These are phyloP conservation scores for Boletus pseudopeckii DNA, from an alignment of 768 basidiomycete species.

Conservation along the genomic window DNA sequence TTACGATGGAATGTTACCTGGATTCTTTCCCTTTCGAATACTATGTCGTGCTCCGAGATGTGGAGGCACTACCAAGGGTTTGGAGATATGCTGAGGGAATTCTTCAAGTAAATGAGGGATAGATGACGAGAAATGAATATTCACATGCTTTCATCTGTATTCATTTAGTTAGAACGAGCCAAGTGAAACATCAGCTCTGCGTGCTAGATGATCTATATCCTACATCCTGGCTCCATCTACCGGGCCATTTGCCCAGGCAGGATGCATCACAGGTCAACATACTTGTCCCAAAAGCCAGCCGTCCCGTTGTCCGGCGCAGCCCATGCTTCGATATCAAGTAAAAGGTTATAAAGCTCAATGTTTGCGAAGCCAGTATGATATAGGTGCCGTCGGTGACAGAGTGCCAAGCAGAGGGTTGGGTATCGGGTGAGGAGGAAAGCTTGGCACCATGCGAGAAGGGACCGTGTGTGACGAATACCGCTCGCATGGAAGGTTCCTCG, in stretches of 20 bases:
- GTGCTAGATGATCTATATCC: neutral
- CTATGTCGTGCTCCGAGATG: conserved; percentile 87
- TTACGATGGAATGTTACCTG: conserved; percentile 84
- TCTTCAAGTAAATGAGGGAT: conserved; percentile 81
- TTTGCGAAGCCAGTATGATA: conserved; percentile 81
- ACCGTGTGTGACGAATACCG: conserved; percentile 89
- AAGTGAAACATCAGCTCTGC: conserved; percentile 1
- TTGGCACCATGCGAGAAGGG: conserved; percentile 77
- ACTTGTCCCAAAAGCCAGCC: conserved; percentile 77
- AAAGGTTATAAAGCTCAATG: conserved; percentile 79
- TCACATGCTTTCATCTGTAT: neutral
- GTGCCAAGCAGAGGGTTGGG: conserved; percentile 46
- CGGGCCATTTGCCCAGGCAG: neutral
- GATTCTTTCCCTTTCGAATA: conserved; percentile 99
- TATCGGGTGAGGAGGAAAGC: conserved; percentile 31
- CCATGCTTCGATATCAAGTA: conserved; percentile 58
- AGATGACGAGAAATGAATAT: neutral
- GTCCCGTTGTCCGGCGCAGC: conserved; percentile 78
- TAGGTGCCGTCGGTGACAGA: conserved; percentile 54
- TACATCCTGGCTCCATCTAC: neutral
- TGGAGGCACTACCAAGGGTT: conserved; percentile 92
- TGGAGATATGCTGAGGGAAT: conserved; percentile 86
- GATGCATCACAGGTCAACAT: conserved; percentile 37
- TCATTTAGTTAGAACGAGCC: neutral
- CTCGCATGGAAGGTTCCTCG: conserved; percentile 70